Evolutionary conservation across 2,329 filamentous ascomycete species (phyloP), one percentile per base, ranked within the genome.

Genomic region (Calycina herbarum): DNA sequence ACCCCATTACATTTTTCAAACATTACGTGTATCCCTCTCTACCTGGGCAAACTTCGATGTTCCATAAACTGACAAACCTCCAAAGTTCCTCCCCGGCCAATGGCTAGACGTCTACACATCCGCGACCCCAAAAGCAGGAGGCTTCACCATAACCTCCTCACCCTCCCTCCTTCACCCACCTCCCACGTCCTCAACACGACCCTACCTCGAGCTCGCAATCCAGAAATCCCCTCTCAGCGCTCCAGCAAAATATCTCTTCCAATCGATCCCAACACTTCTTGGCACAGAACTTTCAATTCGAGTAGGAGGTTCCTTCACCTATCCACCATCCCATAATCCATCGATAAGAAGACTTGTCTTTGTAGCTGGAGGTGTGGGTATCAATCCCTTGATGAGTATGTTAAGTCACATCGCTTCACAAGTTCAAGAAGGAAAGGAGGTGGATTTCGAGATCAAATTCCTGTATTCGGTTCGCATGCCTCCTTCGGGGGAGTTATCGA

Each of bases 51-150:
- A 66, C 64, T 13, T 65, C 38, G 4, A 29, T n/a, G 13, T 10
- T n/a, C 15, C 10, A 38, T 20, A 17, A 66, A 27, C 57, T n/a
- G 57, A 38, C 45, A 31, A 60, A 17, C 40, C 62, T 38, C 20
- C 6, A 56, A 77, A 91, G 83, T 96, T 95, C 78, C 82, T 88
- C 5, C 87, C 93, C 5, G 93, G 93, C 63, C 93, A 96, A 81
- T 97, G 93, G 92, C 83, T 97, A 64, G 93, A 97, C 76, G 88
- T 93, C 6, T 89, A 90, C 76, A 85, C 93, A 62, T 92, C 93
- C 1, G 81, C 80, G 45, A 79, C 92, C 57, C 73, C 83, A 56
- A 87, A 89, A 75, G 88, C 92, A 3, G 93, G 93, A 40, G 93
- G 93, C 65, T 97, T 96, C 81, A 96, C 93, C 54, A 90, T 96